Conservation (phyloP, 345 rosid species). For the Salix udensis region DNA sequence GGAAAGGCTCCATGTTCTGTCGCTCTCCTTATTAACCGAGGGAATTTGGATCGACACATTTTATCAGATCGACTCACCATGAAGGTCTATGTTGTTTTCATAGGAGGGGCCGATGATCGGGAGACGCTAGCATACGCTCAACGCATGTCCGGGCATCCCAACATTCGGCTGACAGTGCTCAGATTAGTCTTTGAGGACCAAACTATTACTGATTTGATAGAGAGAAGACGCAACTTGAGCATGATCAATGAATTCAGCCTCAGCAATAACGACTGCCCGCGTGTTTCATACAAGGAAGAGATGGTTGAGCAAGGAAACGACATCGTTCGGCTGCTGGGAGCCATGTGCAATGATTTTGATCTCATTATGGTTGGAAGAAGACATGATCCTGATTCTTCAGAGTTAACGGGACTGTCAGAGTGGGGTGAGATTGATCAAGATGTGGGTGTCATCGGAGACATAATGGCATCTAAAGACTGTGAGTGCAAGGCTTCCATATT, state of each 20-base stretch:
- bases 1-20: slow-evolving; percentile 33
- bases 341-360: slow-evolving; percentile 28
- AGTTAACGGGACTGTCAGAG: slow-evolving; percentile 31
- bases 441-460: slow-evolving; percentile 39
- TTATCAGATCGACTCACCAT: neutral
- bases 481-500: slow-evolving; percentile 32
- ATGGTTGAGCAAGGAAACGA: slow-evolving; percentile 18
- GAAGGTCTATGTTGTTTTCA: slow-evolving; percentile 25
- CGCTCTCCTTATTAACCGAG: slow-evolving; percentile 26
- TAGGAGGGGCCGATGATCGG: slow-evolving; percentile 52
- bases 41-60: slow-evolving; percentile 8
- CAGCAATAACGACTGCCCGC: neutral
- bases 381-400: slow-evolving; percentile 24
- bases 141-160: slow-evolving; percentile 26
- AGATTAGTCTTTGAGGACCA: slow-evolving; percentile 15
- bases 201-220: slow-evolving; percentile 19
- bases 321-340: slow-evolving; percentile 14
- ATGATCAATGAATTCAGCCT: slow-evolving; percentile 28
- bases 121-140: slow-evolving; percentile 40
- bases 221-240: slow-evolving; percentile 24
- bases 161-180: slow-evolving; percentile 25
- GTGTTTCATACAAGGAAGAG: slow-evolving; percentile 22
- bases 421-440: slow-evolving; percentile 39
- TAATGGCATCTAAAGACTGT: slow-evolving; percentile 34
- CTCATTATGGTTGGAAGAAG: slow-evolving; percentile 44